Evolutionary conservation across 208 protist genomes (phyloP).

Genomic region (Porcisia deanei): DNA sequence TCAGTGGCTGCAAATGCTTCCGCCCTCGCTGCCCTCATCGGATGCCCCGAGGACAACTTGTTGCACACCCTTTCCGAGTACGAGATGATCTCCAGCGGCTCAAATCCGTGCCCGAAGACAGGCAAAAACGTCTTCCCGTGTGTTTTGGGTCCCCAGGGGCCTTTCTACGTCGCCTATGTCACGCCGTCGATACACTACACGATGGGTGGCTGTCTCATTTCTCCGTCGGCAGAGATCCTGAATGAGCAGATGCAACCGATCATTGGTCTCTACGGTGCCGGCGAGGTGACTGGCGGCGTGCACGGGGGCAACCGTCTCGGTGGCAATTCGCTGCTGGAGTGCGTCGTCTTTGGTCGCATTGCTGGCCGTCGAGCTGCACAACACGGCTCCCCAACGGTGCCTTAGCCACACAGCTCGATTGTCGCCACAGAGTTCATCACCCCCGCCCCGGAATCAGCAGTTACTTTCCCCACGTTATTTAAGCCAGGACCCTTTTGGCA

Average conservation of each 20-base stretch:
- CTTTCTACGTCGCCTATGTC: conserved; percentile 85
- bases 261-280: conserved; percentile 92
- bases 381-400: not conserved
- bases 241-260: conserved; percentile 67
- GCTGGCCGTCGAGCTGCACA: conserved; percentile 70
- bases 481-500: too few species aligned
- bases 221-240: conserved; percentile 81
- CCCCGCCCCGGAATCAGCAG: too few species aligned
- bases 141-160: conserved; percentile 55
- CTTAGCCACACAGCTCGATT: not conserved
- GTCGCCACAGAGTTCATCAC: not conserved
- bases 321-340: conserved; percentile 96
- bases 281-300: conserved; percentile 96
- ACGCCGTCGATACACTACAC: conserved; percentile 97
- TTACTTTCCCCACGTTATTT: too few species aligned
- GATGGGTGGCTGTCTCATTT: conserved; percentile 96
- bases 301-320: conserved; percentile 97
- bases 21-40: conserved; percentile 65
- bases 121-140: conserved; percentile 84
- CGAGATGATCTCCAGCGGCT: conserved; percentile 32
- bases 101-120: conserved; percentile 42
- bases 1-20: conserved; percentile 33
- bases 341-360: conserved; percentile 66
- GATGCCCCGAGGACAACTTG: conserved; percentile 40
- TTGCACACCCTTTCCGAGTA: conserved; percentile 56